A percentile compares a stretch with the other conserved stretches of the same genome.
These are phyloP conservation scores for Corynespora cassiicola DNA, from an alignment of 2,329 filamentous ascomycete species.

Conservation along the genomic window DNA sequence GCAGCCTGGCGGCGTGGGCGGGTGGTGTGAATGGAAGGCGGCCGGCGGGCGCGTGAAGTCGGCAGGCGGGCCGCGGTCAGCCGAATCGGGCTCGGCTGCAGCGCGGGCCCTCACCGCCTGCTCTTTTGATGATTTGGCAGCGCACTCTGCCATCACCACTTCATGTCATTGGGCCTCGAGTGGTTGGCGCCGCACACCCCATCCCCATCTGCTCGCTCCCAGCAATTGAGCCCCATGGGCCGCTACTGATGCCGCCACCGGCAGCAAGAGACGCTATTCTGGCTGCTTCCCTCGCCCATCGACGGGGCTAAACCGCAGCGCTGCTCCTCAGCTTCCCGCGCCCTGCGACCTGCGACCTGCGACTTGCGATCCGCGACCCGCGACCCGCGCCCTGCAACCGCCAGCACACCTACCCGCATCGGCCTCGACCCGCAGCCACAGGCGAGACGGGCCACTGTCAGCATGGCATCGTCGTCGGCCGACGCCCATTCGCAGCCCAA, in stretches of 20 bases:
- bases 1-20: too few relatives aligned
- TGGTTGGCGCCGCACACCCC: slow-evolving; percentile 37
- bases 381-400: slow-evolving; percentile 10
- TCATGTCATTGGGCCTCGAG: slow-evolving; percentile 41
- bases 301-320: slow-evolving; percentile 12
- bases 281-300: slow-evolving; percentile 14
- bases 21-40: too few relatives aligned
- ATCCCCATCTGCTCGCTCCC: slow-evolving; percentile 19
- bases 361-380: neutral
- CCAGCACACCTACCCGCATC: slow-evolving; percentile 15
- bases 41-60: too few relatives aligned
- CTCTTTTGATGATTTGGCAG: slow-evolving; percentile 31
- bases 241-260: slow-evolving; percentile 20
- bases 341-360: slow-evolving; percentile 1
- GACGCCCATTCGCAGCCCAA: slow-evolving; percentile 43
- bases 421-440: slow-evolving; percentile 22
- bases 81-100: slow-evolving; percentile 31
- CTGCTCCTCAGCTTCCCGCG: slow-evolving; percentile 1
- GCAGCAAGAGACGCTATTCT: slow-evolving; percentile 15
- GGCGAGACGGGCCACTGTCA: slow-evolving; percentile 33
- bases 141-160: slow-evolving; percentile 23
- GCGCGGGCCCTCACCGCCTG: slow-evolving; percentile 27
- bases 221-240: slow-evolving; percentile 40
- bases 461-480: slow-evolving; percentile 44
- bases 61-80: slow-evolving; percentile 30